Evolutionary conservation across 257 asterid species (phyloP).

Genomic region (Solanum raphanifolium): DNA sequence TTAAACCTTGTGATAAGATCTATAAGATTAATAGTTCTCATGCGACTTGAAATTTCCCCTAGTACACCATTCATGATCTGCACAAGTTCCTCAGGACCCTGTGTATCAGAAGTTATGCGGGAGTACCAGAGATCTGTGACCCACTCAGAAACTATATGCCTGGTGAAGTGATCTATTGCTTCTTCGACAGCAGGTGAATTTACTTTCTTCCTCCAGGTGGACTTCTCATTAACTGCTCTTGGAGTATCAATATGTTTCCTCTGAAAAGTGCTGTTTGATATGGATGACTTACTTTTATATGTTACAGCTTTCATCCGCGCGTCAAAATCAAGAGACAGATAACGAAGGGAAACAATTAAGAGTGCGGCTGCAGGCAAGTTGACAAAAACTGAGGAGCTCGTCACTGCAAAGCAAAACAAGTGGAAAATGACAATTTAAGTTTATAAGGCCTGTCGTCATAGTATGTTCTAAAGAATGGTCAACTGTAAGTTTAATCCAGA

Average conservation of each 20-base stretch:
- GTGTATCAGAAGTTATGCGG: constrained; percentile 80
- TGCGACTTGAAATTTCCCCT: constrained; percentile 76
- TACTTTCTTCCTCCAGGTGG: constrained; percentile 82
- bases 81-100: constrained; percentile 82
- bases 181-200: constrained; percentile 86
- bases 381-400: constrained; percentile 82
- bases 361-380: constrained; percentile 82
- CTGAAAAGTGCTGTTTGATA: constrained; percentile 23
- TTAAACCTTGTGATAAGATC: constrained; percentile 76
- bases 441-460: background rate
- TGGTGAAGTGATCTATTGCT: constrained; percentile 72
- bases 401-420: constrained; percentile 42
- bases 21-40: constrained; percentile 73
- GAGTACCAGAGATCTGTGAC: constrained; percentile 91
- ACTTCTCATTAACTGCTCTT: constrained; percentile 26
- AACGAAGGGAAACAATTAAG: constrained; percentile 58
- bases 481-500: background rate
- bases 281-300: constrained; percentile 48
- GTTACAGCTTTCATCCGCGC: constrained; percentile 71
- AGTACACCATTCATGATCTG: constrained; percentile 71
- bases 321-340: constrained; percentile 71
- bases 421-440: background rate
- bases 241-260: constrained; percentile 27
- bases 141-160: constrained; percentile 94
- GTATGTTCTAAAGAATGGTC: background rate